A percentile compares a stretch with the other conserved stretches of the same genome.
Evolutionary conservation across 345 rosid genomes (phyloP).

Genomic region (Combretum micranthum): DNA sequence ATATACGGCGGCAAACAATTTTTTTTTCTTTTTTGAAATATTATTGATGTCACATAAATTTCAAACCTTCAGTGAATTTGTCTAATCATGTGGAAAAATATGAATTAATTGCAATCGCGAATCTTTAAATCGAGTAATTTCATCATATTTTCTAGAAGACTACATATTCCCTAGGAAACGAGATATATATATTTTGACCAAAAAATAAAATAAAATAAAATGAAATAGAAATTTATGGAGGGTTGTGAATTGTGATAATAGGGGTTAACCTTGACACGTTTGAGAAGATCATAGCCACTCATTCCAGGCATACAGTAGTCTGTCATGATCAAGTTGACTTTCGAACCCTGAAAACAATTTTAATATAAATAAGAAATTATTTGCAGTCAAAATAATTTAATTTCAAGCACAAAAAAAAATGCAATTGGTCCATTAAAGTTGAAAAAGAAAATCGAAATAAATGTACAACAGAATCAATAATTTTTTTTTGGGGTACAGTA

Average conservation of each 20-base stretch:
- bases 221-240: neutral
- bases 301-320: slow-evolving; percentile 90
- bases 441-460: too few relatives aligned
- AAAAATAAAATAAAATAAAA: neutral
- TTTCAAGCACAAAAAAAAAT: neutral
- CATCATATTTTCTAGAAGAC: too few relatives aligned
- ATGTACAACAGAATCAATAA: too few relatives aligned
- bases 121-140: too few relatives aligned
- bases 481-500: too few relatives aligned
- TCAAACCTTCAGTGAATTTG: too few relatives aligned
- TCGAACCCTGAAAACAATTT: slow-evolving; percentile 30
- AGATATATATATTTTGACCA: neutral
- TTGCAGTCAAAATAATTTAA: neutral
- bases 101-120: too few relatives aligned
- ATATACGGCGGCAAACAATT: too few relatives aligned
- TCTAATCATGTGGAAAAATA: too few relatives aligned
- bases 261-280: slow-evolving; percentile 50
- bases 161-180: too few relatives aligned
- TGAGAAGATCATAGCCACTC: slow-evolving; percentile 82
- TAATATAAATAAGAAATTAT: neutral
- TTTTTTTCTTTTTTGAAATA: too few relatives aligned
- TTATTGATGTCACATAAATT: too few relatives aligned
- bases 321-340: slow-evolving; percentile 76
- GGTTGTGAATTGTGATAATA: neutral
- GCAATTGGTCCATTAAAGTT: neutral